phyloP scores from a whole-genome alignment of 306 rosid genomes.

The Dryas drummondii region DNA sequence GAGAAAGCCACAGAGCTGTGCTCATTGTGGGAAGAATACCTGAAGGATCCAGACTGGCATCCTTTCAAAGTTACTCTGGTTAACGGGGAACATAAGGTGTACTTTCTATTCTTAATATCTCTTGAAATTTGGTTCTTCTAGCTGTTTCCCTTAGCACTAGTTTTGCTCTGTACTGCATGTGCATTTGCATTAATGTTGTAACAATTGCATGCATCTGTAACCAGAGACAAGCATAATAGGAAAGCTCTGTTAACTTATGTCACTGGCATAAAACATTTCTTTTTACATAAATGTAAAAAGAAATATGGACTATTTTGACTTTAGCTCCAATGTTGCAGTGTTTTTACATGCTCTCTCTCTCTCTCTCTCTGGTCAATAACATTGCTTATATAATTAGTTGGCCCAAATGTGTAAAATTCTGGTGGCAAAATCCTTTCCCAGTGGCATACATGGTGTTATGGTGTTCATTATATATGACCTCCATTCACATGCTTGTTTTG shows the following conservation, averaged over 20 bases:
- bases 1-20: constrained; percentile 80
- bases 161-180: too few relatives aligned
- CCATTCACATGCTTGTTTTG: constrained; percentile 3
- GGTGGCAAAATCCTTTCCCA: constrained; percentile 8
- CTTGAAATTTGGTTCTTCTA: constrained; percentile 11
- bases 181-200: too few relatives aligned
- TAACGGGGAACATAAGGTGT: constrained; percentile 59
- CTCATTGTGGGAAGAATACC: constrained; percentile 89
- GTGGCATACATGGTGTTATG: background rate
- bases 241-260: too few relatives aligned
- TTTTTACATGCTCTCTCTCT: too few relatives aligned
- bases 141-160: constrained; percentile 14
- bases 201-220: too few relatives aligned
- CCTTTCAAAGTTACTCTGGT: constrained; percentile 58
- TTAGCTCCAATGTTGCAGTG: too few relatives aligned
- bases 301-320: too few relatives aligned
- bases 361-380: too few relatives aligned
- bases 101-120: constrained; percentile 21
- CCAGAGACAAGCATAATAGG: too few relatives aligned
- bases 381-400: background rate
- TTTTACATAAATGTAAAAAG: too few relatives aligned
- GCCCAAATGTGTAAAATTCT: background rate
- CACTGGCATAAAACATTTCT: too few relatives aligned
- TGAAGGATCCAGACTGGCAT: constrained; percentile 95
- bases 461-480: background rate